Percentiles rank a stretch among this genome's conserved stretches.
Conservation (phyloP, 2,329 filamentous ascomycete genomes). For the Kalmusia sp. region DNA sequence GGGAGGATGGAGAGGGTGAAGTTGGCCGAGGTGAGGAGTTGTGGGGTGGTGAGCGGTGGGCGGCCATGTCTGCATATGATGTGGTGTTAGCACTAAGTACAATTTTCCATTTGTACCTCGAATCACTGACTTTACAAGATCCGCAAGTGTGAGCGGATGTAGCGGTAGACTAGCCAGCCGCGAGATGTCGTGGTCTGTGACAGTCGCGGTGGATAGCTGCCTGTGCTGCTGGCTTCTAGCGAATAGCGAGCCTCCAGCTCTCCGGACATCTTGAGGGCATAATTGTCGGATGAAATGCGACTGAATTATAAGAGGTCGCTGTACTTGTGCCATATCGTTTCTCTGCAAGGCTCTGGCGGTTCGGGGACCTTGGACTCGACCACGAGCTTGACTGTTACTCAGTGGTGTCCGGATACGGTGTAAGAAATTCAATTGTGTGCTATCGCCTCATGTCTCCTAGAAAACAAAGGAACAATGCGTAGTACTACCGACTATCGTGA, state of each 20-base stretch:
- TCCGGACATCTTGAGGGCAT: constrained; percentile 34
- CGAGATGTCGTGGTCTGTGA: constrained; percentile 76
- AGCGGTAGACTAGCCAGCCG: constrained; percentile 78
- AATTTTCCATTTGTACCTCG: background rate
- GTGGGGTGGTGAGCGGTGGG: constrained; percentile 80
- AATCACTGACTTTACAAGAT: constrained; percentile 78
- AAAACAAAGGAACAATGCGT: background rate
- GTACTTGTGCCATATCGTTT: constrained; percentile 35
- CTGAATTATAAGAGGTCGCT: constrained; percentile 45
- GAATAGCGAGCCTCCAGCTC: constrained; percentile 24
- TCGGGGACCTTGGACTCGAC: background rate
- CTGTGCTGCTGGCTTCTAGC: constrained; percentile 20
- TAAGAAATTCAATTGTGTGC: background rate
- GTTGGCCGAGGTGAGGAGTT: constrained; percentile 88
- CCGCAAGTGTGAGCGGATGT: constrained; percentile 82
- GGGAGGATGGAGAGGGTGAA: constrained; percentile 94
- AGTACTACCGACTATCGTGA: background rate
- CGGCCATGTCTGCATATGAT: constrained; percentile 68
- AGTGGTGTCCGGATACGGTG: too few relatives aligned
- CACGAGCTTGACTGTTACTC: background rate
- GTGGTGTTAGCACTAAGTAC: constrained; percentile 14
- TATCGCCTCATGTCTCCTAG: background rate
- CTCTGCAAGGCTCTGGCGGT: background rate
- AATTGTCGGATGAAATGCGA: constrained; percentile 44
- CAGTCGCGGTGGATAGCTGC: constrained; percentile 49